Evolutionary conservation across 495 filamentous ascomycete species (phyloP), one percentile per base, ranked within the genome.

Genomic region (Hypoxylon lienhwacheense): DNA sequence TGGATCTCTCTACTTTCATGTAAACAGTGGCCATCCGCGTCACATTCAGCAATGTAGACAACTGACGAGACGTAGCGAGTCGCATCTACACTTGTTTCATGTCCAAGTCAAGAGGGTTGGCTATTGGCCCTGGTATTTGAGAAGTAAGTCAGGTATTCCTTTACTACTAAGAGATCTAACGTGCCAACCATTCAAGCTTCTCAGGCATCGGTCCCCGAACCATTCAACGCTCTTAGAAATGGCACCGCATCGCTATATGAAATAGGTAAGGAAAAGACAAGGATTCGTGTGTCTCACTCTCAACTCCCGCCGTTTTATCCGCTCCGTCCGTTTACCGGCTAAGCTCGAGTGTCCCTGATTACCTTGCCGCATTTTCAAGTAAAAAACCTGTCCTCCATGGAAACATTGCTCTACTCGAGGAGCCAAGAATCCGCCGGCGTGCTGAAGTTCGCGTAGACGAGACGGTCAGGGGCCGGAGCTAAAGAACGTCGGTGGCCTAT

Each of bases 181-280:
- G n/a, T n/a, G n/a, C n/a, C n/a, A n/a, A n/a, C n/a, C n/a, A n/a
- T n/a, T n/a, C n/a, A n/a, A n/a, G n/a, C n/a, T n/a, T n/a, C n/a
- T n/a, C n/a, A n/a, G n/a, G n/a, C n/a, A n/a, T n/a, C n/a, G n/a
- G n/a, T n/a, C 3, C 90, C 90, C 53, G 87, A 77, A 8, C 86
- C 86, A 67, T 93, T 90, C 19, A 95, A 75, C 5, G 87, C 84
- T 49, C 79, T 82, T 34, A 95, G 75, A 29, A 95, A 70, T 1
- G 88, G 90, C 7, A 90, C 64, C 1, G 81, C 88, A 55, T 93
- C 89, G 10, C 66, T 67, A 61, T 88, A 92, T 0, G 90, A 95
- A 24, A 95, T 83, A 2, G 90, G 90, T 5, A 93, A 66, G 0
- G 89, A 93, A 0, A 44, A 95, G 92, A 7, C 79, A 81, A 2